Evolutionary conservation across 2,329 filamentous ascomycete genomes (phyloP), one percentile per base, ranked within the genome.

Genomic region (Penicillium sp.): DNA sequence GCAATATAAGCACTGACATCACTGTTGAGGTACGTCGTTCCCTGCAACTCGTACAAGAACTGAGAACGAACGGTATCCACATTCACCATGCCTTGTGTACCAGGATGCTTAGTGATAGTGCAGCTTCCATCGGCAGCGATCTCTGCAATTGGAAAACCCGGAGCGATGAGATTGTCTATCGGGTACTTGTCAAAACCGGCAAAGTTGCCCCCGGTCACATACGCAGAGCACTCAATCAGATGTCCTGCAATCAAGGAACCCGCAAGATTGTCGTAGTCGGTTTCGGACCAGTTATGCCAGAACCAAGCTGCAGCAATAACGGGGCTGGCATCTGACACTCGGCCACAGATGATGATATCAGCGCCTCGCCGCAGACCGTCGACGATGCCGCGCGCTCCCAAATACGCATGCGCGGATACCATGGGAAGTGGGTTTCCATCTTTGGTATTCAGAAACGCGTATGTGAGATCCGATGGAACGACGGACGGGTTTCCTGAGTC

Each of bases 261-360:
- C 0, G 83, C 83, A 5, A 86, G 72, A 19, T 73, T 63, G 56
- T 85, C 77, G 21, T 78, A 46, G n/a, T 49, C 39, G 1, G 48
- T 24, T 31, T 55, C 48, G 6, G 60, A 57, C 84, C 83, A 86
- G 1, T 74, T 70, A 52, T 86, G 77, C 79, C 82, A 86, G 72
- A 77, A 86, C 63, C 79, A 79, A 0, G 83, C 83, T 0, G 82
- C 81, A 0, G 80, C 84, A 56, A 86, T 84, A 0, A 84, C 81
- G 0, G 81, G 82, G 2, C 77, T 79, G 0, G 81, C 80, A 65
- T 78, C 75, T 5, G 75, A 60, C 1, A 77, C 74, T 16, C 75
- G 64, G 5, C 76, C 77, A 58, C 74, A 77, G n/a, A 79, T 68
- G 5, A 79, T 68, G 52, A 79, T 77, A 57, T 78, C 73, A 1